Conservation (phyloP, 768 basidiomycete genomes). For the Lactifluus rugatus region DNA sequence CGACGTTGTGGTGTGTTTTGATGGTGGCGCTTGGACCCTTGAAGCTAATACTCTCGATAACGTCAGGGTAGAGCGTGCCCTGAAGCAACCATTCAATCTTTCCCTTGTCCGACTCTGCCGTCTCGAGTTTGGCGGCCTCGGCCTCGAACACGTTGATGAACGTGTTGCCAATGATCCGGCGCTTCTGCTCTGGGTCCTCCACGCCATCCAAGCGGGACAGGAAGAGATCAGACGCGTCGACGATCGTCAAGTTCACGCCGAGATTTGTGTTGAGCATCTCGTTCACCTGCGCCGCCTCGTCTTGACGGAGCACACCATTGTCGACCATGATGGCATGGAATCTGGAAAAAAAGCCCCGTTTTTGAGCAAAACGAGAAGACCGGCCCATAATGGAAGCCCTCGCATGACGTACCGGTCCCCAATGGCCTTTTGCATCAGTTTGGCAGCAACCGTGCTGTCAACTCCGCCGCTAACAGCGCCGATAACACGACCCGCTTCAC, state of each 20-base stretch:
- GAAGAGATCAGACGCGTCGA: conserved; percentile 93
- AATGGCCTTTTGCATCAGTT: conserved; percentile 99
- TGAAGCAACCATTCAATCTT: conserved; percentile 95
- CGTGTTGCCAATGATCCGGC: conserved; percentile 97
- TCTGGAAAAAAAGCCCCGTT: conserved; percentile 32
- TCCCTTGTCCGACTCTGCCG: conserved; percentile 69
- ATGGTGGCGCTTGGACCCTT: conserved; percentile 98
- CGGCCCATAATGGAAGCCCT: neutral
- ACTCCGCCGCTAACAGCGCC: conserved; percentile 97
- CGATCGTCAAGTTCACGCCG: conserved; percentile 91
- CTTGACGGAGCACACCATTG: conserved; percentile 89
- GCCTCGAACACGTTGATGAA: conserved; percentile 97
- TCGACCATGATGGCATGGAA: conserved; percentile 99
- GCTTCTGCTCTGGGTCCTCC: conserved; percentile 93
- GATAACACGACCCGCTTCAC: conserved; percentile 89
- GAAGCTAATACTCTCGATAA: conserved; percentile 98
- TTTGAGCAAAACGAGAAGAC: conserved; percentile 1
- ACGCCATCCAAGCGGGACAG: conserved; percentile 79
- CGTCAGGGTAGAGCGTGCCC: conserved; percentile 97
- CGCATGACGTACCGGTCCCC: conserved; percentile 65
- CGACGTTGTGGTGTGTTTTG: conserved; percentile 99
- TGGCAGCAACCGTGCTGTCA: conserved; percentile 96
- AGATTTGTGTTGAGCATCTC: conserved; percentile 89
- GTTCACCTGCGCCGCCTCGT: conserved; percentile 86
- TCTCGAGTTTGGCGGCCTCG: conserved; percentile 87